Evolutionary conservation across 2,329 filamentous ascomycete species (phyloP).

Genomic region (Aureobasidium sp.): DNA sequence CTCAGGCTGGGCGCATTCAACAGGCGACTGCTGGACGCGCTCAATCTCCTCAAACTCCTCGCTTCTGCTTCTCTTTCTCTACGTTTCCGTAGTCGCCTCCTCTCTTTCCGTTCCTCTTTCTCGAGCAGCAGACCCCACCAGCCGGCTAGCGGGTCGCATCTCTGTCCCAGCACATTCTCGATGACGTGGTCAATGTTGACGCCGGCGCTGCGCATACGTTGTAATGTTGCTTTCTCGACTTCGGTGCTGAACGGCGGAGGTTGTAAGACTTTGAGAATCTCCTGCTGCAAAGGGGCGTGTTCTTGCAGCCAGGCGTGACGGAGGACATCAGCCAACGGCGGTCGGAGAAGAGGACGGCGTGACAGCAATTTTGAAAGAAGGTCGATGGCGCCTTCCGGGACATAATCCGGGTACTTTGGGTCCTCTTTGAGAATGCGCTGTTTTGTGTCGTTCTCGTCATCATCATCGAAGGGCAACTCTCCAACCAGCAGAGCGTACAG

Average conservation of each 20-base stretch:
- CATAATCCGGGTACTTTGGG: slow-evolving; percentile 71
- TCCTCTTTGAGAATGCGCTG: slow-evolving; percentile 77
- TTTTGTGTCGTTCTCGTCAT: slow-evolving; percentile 86
- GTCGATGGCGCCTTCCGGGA: slow-evolving; percentile 68
- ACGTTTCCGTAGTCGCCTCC: slow-evolving; percentile 69
- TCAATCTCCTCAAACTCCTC: slow-evolving; percentile 71
- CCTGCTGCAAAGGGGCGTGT: slow-evolving; percentile 78
- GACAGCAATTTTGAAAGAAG: slow-evolving; percentile 76
- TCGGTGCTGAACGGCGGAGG: slow-evolving; percentile 75
- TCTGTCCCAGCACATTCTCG: slow-evolving; percentile 82
- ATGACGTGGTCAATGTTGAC: slow-evolving; percentile 93
- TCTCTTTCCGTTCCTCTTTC: slow-evolving; percentile 85
- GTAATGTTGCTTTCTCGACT: slow-evolving; percentile 81
- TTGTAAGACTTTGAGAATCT: slow-evolving; percentile 74
- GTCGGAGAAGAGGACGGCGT: slow-evolving; percentile 78
- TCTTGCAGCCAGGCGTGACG: slow-evolving; percentile 82
- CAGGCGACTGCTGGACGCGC: slow-evolving; percentile 79
- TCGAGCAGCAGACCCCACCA: slow-evolving; percentile 96
- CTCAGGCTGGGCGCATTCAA: slow-evolving; percentile 63
- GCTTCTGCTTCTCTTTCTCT: slow-evolving; percentile 77
- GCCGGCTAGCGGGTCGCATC: slow-evolving; percentile 81
- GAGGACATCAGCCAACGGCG: slow-evolving; percentile 75
- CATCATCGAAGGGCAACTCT: slow-evolving; percentile 91
- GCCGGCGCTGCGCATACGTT: slow-evolving; percentile 87
- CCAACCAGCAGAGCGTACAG: slow-evolving; percentile 74